A percentile compares a stretch with the other conserved stretches of the same genome.
Conservation (phyloP, 306 rosid species). For the Prunus fruticosa region DNA sequence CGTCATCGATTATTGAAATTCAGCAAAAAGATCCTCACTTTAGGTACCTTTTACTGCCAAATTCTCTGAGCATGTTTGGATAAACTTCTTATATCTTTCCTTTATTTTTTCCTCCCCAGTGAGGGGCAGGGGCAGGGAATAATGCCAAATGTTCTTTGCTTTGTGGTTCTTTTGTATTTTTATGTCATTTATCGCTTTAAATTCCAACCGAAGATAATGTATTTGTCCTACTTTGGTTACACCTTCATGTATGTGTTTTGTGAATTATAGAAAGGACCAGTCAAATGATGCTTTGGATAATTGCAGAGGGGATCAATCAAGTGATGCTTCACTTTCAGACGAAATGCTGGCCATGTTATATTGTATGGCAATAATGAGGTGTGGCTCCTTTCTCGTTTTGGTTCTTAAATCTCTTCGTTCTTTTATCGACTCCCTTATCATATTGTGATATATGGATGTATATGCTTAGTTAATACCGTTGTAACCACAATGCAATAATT, state of each 20-base stretch:
- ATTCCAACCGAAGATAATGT: background rate
- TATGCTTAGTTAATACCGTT: background rate
- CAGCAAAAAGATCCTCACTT: slow-evolving; percentile 62
- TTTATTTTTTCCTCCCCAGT: background rate
- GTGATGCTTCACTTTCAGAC: slow-evolving; percentile 52
- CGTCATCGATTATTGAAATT: slow-evolving; percentile 70
- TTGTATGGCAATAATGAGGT: slow-evolving; percentile 83
- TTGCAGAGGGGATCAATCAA: background rate
- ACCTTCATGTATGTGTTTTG: background rate
- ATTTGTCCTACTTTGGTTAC: background rate
- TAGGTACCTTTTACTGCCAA: slow-evolving; percentile 36
- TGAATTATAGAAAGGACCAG: slow-evolving; percentile 26
- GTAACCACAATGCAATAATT: background rate
- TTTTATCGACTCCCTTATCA: background rate
- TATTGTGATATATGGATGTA: background rate
- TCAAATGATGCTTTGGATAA: slow-evolving; percentile 3
- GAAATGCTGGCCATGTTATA: slow-evolving; percentile 72
- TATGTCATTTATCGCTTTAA: background rate
- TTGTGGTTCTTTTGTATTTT: background rate
- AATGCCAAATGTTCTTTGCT: background rate
- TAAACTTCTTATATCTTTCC: background rate
- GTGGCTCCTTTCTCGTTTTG: slow-evolving; percentile 13
- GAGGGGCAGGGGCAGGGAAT: background rate
- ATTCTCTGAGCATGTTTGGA: background rate
- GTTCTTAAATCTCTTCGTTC: background rate